phyloP scores from a whole-genome alignment of 208 protist species.

The Trichomonas gallinae region DNA sequence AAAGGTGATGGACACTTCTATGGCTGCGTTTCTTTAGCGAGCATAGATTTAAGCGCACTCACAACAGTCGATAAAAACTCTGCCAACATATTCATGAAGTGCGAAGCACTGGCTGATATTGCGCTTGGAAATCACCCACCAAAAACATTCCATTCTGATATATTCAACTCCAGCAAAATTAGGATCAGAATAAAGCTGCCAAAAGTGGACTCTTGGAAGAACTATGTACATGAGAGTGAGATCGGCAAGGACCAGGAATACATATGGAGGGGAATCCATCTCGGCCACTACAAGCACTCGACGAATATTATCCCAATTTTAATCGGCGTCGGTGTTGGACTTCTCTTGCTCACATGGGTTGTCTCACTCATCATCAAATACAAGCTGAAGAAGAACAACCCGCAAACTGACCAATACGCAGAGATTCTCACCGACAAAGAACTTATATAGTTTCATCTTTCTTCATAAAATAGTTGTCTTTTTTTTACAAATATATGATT shows the following conservation, averaged over 20 bases:
- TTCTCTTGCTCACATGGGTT: background rate
- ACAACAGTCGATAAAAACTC: background rate
- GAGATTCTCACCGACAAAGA: too few relatives aligned
- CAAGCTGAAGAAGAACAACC: too few relatives aligned
- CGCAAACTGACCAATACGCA: too few relatives aligned
- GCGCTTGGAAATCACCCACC: background rate
- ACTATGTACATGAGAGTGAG: background rate
- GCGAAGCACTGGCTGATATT: background rate
- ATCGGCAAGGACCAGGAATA: background rate
- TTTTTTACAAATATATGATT: too few relatives aligned
- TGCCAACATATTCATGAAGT: background rate
- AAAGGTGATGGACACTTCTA: background rate
- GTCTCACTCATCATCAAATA: background rate
- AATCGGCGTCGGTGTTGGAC: background rate
- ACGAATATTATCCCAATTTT: background rate
- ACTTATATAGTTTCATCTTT: too few relatives aligned
- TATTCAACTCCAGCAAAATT: background rate
- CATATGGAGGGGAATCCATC: background rate
- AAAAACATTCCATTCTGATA: background rate
- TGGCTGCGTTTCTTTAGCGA: background rate
- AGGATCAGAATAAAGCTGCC: background rate
- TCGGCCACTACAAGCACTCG: background rate
- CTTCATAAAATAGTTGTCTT: too few relatives aligned
- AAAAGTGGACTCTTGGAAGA: background rate
- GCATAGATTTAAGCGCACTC: background rate